Conservation (phyloP, 179 eudicot species). For the Amaranthus tricolor region DNA sequence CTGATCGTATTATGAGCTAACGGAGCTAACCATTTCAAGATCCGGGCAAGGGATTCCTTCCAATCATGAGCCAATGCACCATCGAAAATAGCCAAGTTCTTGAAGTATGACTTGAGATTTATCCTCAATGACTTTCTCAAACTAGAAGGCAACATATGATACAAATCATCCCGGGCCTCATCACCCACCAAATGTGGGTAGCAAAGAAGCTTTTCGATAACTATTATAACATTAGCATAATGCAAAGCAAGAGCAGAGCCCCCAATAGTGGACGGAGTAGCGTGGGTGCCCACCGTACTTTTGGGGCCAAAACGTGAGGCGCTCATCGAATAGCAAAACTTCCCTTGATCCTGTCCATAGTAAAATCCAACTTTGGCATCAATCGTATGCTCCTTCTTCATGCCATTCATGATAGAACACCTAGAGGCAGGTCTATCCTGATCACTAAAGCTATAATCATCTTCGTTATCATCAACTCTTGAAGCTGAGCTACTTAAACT, state of each 20-base stretch:
- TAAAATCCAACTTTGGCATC: conserved; percentile 32
- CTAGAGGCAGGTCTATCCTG: conserved; percentile 41
- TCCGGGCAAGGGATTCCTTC: conserved; percentile 60
- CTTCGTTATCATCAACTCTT: conserved; percentile 56
- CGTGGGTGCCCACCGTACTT: conserved; percentile 45
- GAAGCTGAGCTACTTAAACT: conserved; percentile 71
- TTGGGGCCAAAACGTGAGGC: conserved; percentile 41
- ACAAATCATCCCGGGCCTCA: conserved; percentile 87
- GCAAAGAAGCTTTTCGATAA: conserved; percentile 74
- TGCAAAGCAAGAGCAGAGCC: conserved; percentile 89
- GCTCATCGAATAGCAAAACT: conserved; percentile 20
- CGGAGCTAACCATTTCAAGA: conserved; percentile 78
- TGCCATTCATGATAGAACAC: conserved; percentile 33
- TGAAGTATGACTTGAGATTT: conserved; percentile 57
- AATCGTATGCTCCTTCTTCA: conserved; percentile 34
- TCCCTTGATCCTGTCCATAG: conserved; percentile 30
- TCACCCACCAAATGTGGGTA: conserved; percentile 91
- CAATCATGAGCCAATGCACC: conserved; percentile 85
- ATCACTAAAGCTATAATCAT: conserved; percentile 30
- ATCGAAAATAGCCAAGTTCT: conserved; percentile 71
- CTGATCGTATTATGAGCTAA: conserved; percentile 92
- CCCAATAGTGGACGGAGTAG: conserved; percentile 69
- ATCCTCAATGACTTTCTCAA: conserved; percentile 54
- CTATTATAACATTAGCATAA: conserved; percentile 82
- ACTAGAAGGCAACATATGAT: conserved; percentile 83